Conservation (phyloP, 177 flowering plant species). For the Vitis hybrid region DNA sequence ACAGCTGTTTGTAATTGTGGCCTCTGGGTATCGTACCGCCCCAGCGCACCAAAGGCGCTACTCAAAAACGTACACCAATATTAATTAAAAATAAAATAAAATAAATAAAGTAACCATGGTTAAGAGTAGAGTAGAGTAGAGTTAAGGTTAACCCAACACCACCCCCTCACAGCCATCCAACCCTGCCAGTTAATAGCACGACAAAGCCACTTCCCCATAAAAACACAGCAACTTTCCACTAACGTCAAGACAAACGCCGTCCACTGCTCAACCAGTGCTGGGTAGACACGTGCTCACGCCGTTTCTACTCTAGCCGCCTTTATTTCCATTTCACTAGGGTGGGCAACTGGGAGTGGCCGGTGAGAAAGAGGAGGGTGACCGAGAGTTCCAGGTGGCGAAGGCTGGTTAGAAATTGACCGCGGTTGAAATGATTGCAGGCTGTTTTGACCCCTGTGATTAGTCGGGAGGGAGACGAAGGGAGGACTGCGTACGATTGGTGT, state of each 20-base stretch:
- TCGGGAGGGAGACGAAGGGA: not conserved
- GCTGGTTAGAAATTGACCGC: constrained; percentile 35
- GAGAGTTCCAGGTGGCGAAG: constrained; percentile 14
- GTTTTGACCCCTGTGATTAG: constrained; percentile 37
- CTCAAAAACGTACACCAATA: constrained; percentile 1
- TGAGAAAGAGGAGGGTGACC: constrained; percentile 7
- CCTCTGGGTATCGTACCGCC: not conserved
- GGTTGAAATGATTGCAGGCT: constrained; percentile 36
- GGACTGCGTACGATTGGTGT: constrained; percentile 6
- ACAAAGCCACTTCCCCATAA: constrained; percentile 48
- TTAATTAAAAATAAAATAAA: not conserved
- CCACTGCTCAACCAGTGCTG: constrained; percentile 4
- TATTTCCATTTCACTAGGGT: constrained; percentile 1
- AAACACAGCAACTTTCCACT: constrained; percentile 32
- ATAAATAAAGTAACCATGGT: constrained; percentile 12
- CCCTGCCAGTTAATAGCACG: constrained; percentile 52
- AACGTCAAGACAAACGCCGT: constrained; percentile 31
- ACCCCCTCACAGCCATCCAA: constrained; percentile 16
- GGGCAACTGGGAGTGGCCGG: constrained; percentile 22
- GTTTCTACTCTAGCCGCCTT: constrained; percentile 22
- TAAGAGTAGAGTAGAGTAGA: not conserved
- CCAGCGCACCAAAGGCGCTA: constrained; percentile 4
- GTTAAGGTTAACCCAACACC: not conserved
- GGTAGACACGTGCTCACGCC: constrained; percentile 11
- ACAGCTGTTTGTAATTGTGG: not conserved